Conservation (phyloP, 257 asterid species). For the Coffea eugenioides region DNA sequence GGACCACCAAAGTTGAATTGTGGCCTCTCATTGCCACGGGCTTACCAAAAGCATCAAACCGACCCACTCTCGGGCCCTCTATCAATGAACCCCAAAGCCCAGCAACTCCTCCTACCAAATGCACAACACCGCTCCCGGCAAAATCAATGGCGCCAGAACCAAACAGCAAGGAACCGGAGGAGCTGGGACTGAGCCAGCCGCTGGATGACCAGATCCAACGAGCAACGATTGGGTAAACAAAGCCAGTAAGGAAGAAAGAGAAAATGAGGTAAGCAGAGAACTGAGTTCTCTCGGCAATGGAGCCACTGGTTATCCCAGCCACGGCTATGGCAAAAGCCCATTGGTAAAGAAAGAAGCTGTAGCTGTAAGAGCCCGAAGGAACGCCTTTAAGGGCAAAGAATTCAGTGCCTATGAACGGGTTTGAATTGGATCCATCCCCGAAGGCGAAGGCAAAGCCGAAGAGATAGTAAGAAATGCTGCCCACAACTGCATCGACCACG, state of each 20-base stretch:
- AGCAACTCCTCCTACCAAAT: conserved; percentile 56
- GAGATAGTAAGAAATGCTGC: conserved; percentile 51
- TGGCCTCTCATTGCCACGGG: conserved; percentile 49
- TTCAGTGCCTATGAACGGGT: conserved; percentile 48
- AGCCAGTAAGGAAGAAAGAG: conserved; percentile 56
- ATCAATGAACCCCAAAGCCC: conserved; percentile 55
- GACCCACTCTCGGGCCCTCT: conserved; percentile 58
- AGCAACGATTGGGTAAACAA: conserved; percentile 58
- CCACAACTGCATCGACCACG: conserved; percentile 57
- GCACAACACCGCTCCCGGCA: conserved; percentile 61
- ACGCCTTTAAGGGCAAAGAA: conserved; percentile 41
- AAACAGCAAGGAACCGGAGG: conserved; percentile 26
- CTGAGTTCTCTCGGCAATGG: conserved; percentile 65
- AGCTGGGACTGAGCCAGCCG: conserved; percentile 49
- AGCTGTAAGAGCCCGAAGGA: conserved; percentile 38
- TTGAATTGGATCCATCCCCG: conserved; percentile 38
- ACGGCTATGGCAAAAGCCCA: conserved; percentile 71
- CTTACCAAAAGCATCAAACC: conserved; percentile 51
- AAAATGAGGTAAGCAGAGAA: conserved; percentile 55
- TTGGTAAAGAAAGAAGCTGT: conserved; percentile 51
- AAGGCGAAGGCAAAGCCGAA: conserved; percentile 63
- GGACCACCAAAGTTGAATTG: conserved; percentile 52
- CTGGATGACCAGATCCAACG: conserved; percentile 63
- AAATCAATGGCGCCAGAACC: conserved; percentile 59
- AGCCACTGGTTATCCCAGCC: conserved; percentile 69